phyloP scores from a whole-genome alignment of 805 yeast species.

The Blastobotrys americana region DNA sequence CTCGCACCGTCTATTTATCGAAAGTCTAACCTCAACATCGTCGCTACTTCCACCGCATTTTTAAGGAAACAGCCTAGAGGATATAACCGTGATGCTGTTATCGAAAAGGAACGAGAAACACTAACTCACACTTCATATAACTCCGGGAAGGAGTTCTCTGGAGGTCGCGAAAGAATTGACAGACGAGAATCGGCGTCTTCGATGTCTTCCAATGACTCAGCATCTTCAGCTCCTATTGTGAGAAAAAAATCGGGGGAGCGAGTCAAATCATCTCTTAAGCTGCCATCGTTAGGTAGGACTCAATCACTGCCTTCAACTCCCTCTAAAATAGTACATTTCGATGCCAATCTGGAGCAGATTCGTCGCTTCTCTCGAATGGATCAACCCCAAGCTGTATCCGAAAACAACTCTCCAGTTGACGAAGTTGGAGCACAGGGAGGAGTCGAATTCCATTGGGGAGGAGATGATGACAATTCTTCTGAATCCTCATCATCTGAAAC shows the following conservation, averaged over 20 bases:
- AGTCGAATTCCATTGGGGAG: slow-evolving; percentile 24
- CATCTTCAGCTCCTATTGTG: slow-evolving; percentile 34
- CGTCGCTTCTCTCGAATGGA: slow-evolving; percentile 67
- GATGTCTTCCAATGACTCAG: slow-evolving; percentile 1
- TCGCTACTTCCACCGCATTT: slow-evolving; percentile 13
- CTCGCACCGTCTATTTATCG: background rate
- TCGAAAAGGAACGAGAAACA: background rate
- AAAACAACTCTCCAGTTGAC: slow-evolving; percentile 52
- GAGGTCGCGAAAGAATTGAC: no score
- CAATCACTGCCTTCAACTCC: slow-evolving; percentile 35
- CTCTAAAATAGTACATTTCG: slow-evolving; percentile 77
- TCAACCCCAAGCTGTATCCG: slow-evolving; percentile 69
- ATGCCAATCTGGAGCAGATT: slow-evolving; percentile 50
- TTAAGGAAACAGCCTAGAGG: slow-evolving; percentile 19
- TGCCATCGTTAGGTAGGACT: slow-evolving; percentile 30
- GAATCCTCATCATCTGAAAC: slow-evolving; percentile 19
- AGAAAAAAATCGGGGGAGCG: slow-evolving; percentile 87
- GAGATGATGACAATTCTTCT: slow-evolving; percentile 27
- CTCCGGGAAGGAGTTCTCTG: background rate
- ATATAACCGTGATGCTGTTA: background rate
- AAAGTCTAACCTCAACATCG: background rate
- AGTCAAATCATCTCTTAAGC: slow-evolving; percentile 64
- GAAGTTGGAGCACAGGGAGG: slow-evolving; percentile 29
- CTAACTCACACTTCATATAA: background rate
- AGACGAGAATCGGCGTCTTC: background rate